Conservation (phyloP, 176 grass and related monocot species). For the Rhynchospora pubera region DNA sequence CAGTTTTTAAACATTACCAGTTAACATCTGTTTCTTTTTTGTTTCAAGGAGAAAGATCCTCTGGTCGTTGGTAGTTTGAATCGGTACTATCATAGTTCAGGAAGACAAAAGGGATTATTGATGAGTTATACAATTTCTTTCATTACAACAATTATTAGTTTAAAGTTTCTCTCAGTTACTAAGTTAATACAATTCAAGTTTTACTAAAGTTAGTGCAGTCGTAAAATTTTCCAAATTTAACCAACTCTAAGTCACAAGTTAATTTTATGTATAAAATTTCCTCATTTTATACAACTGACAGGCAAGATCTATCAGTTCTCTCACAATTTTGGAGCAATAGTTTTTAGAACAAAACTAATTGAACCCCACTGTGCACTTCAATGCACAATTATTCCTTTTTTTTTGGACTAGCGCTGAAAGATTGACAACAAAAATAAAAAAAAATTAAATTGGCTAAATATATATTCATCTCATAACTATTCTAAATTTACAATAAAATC, state of each 20-base stretch:
- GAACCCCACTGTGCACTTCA: not conserved
- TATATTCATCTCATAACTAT: not conserved
- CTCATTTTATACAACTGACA: not conserved
- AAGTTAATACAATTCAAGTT: not conserved
- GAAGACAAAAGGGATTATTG: not conserved
- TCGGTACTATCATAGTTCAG: not conserved
- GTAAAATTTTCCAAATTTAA: not conserved
- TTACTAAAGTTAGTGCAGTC: not conserved
- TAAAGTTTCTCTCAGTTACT: not conserved
- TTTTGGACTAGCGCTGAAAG: not conserved
- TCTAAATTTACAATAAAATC: not conserved
- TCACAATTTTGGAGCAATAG: not conserved
- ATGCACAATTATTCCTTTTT: no score
- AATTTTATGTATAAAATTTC: not conserved
- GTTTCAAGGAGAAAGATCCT: no score
- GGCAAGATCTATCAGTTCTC: not conserved
- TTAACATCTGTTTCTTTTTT: no score
- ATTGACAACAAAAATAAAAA: conserved; percentile 6
- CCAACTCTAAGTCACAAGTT: not conserved
- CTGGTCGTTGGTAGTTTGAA: not conserved
- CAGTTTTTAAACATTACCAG: not conserved
- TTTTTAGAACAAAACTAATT: not conserved
- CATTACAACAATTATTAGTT: not conserved
- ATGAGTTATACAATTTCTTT: not conserved
- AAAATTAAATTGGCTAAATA: not conserved